phyloP scores from a whole-genome alignment of 352 stramenopile species.

The Globisporangium mamillatum region DNA sequence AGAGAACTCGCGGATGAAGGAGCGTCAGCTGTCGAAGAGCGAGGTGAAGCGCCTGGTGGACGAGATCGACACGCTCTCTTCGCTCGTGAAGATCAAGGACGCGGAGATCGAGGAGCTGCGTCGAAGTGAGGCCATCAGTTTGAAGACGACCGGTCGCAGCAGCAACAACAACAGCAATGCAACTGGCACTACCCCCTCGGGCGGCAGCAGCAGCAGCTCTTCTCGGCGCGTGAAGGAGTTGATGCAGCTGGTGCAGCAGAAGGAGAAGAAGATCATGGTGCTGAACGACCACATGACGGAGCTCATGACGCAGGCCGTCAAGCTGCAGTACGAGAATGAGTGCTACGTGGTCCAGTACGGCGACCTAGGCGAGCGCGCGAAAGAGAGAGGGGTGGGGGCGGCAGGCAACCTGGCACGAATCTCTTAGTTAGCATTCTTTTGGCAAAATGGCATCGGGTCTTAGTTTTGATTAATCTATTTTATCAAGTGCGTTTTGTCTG shows the following conservation, averaged over 20 bases:
- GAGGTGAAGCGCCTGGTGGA: conserved; percentile 45
- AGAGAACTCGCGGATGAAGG: conserved; percentile 52
- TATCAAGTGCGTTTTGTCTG: conserved; percentile 6
- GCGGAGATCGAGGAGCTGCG: conserved; percentile 39
- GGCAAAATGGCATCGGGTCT: not conserved
- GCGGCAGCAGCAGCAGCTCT: conserved; percentile 21
- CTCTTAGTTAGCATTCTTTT: not conserved
- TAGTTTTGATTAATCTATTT: conserved; percentile 3
- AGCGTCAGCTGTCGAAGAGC: conserved; percentile 34
- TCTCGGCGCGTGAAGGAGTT: conserved; percentile 48
- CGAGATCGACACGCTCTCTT: conserved; percentile 50
- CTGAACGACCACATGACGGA: conserved; percentile 86
- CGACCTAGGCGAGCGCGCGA: conserved; percentile 17
- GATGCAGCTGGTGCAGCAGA: conserved; percentile 44
- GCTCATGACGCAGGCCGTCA: conserved; percentile 73
- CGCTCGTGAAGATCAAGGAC: conserved; percentile 52
- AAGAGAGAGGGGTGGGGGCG: conserved; percentile 10
- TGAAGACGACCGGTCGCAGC: conserved; percentile 6
- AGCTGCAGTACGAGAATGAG: conserved; percentile 74
- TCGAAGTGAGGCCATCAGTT: conserved; percentile 14
- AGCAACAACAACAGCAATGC: conserved; percentile 14
- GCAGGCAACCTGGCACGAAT: conserved; percentile 4
- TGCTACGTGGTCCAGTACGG: conserved; percentile 45
- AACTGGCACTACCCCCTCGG: conserved; percentile 11
- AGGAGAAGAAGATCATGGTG: conserved; percentile 78